phyloP scores from a whole-genome alignment of 208 protist species.

The Herpetomonas tarakana region DNA sequence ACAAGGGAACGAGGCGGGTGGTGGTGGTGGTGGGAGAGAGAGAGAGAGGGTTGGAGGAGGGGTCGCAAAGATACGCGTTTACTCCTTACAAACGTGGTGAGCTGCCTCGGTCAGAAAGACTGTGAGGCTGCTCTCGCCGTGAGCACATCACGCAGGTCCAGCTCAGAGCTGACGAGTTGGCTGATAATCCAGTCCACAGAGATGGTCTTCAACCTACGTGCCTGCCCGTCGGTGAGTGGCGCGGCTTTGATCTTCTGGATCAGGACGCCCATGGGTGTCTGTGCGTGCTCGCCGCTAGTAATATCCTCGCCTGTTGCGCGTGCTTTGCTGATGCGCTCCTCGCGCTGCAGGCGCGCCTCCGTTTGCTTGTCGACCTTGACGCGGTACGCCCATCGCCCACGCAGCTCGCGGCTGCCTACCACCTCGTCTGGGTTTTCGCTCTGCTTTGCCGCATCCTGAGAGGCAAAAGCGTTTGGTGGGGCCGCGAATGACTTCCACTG shows the following conservation, averaged over 20 bases:
- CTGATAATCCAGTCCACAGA: conserved; percentile 61
- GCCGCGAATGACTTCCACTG: conserved; percentile 26
- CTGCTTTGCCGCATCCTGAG: not conserved
- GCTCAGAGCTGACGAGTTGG: conserved; percentile 42
- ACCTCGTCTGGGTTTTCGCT: conserved; percentile 49
- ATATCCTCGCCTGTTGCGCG: conserved; percentile 15
- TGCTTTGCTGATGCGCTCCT: conserved; percentile 33
- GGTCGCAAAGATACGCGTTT: too few species aligned
- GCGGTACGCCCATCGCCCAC: conserved; percentile 63
- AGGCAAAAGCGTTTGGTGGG: conserved; percentile 15
- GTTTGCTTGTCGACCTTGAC: conserved; percentile 53
- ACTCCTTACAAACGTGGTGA: not conserved
- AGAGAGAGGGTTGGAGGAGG: too few species aligned
- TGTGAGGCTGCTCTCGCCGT: not conserved
- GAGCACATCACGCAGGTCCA: conserved; percentile 31
- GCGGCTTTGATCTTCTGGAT: conserved; percentile 31
- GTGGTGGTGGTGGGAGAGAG: too few species aligned
- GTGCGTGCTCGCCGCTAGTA: conserved; percentile 18
- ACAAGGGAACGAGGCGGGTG: too few species aligned
- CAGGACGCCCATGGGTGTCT: conserved; percentile 36
- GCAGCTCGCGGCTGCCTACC: conserved; percentile 49
- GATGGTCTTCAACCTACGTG: conserved; percentile 29
- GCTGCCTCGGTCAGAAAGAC: not conserved
- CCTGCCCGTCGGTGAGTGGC: conserved; percentile 38
- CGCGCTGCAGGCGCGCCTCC: conserved; percentile 38